Base-by-base conservation (phyloP, 2,329 filamentous ascomycete species). In the Epichloe brachyelytri region DNA sequence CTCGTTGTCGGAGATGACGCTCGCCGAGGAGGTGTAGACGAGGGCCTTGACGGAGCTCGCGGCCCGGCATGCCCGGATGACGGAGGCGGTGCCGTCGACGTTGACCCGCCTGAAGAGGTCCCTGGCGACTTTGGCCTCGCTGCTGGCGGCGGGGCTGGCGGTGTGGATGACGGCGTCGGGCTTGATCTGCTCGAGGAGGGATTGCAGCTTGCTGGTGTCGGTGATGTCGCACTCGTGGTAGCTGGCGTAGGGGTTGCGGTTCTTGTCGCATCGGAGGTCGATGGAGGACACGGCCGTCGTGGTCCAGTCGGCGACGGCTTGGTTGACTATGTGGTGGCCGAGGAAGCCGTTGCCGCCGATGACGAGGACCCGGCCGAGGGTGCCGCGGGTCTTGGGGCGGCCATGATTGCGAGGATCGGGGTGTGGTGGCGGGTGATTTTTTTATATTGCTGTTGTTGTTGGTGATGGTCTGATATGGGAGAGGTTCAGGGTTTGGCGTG, bases 121-220 rank as follows among this genome's bases (percentile, higher is more conserved):
- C 56, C 83, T 74, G 60, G 75, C 68, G 62, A 77, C 68, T 62
- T 71, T 68, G 65, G 73, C 61, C 61, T 66, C 67, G 68, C 77
- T 71, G 63, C 78, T 76, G 53, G 72, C 75, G 22, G 75, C 68
- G 39, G 87, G 86, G 36, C 83, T 87, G 19, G 91, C 93, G 2
- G 90, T 95, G 69, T 98, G 91, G 61, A 97, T 84, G 48, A 98
- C 88, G 14, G 94, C 79, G 63, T 89, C 82, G 19, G 91, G 90
- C 60, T 77, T 78, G 50, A 82, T 74, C 56, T 80, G 72, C 34
- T 75, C 67, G 60, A 97, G 82, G 43, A 88, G 70, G 38, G 75
- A 71, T 40, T 77, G 65, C 56, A 93, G 74, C 54, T 74, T 75
- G 50, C 74, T 72, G 17, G 71, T 63, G 55, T 86, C 80, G 50